A percentile compares a stretch with the other conserved stretches of the same genome.
Conservation (phyloP, 75 land plant genomes). For the Pinus albicaulis region DNA sequence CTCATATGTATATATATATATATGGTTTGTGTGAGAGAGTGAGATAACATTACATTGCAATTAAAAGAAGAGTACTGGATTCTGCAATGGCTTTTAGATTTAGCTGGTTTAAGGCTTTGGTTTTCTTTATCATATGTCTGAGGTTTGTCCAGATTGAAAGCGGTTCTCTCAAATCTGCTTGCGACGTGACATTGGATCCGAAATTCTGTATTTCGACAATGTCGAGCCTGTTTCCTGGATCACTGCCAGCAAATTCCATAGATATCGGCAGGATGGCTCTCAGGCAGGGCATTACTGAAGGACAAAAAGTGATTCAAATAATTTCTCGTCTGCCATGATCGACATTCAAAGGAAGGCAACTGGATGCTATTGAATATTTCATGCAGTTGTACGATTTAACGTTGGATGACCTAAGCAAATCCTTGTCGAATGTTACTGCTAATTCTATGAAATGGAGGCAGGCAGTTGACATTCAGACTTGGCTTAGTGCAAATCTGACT, state of each 20-base stretch:
- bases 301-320: background rate
- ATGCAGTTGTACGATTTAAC: conserved; percentile 42
- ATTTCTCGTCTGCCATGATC: background rate
- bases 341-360: background rate
- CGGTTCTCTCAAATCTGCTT: background rate
- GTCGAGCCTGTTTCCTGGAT: background rate
- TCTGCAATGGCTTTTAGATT: background rate
- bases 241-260: background rate
- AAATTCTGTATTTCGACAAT: background rate
- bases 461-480: conserved; percentile 1
- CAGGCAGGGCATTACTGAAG: background rate
- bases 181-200: background rate
- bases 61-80: too few species aligned
- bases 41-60: too few species aligned
- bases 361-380: conserved; percentile 47
- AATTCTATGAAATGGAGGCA: conserved; percentile 4
- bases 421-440: conserved; percentile 20
- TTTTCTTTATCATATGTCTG: background rate
- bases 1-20: too few species aligned
- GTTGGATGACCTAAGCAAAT: conserved; percentile 16
- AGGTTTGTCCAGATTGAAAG: background rate
- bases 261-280: background rate
- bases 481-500: conserved; percentile 56
- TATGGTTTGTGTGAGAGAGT: too few species aligned
- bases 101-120: background rate